Conservation (phyloP, 805 yeast genomes). For the Candida easanensis region DNA sequence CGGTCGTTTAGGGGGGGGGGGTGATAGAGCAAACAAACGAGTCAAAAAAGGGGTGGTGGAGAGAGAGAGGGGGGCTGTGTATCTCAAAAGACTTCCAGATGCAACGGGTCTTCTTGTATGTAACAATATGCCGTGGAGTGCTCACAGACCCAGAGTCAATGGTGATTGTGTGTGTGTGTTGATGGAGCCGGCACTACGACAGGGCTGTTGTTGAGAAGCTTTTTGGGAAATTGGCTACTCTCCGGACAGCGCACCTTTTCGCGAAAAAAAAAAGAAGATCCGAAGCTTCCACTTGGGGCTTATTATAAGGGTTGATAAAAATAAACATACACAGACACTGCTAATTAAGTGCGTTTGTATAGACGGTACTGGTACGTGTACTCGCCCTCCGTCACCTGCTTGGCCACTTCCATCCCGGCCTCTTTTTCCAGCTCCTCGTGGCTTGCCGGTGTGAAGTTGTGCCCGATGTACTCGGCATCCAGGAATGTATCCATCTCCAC, state of each 20-base stretch:
- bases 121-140: neutral
- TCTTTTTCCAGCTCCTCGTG: constrained; percentile 35
- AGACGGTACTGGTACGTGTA: constrained; percentile 58
- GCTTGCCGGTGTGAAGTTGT: constrained; percentile 37
- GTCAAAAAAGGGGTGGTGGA: neutral
- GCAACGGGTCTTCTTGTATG: neutral
- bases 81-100: no score
- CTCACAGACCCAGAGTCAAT: no score
- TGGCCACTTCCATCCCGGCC: constrained; percentile 31
- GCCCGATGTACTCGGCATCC: constrained; percentile 31
- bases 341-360: constrained; percentile 41
- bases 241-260: no score
- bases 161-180: no score
- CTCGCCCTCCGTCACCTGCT: constrained; percentile 42
- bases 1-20: no score
- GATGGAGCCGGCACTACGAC: no score
- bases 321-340: no score
- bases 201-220: no score
- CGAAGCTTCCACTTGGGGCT: neutral
- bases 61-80: no score
- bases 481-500: constrained; percentile 71
- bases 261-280: neutral
- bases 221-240: no score
- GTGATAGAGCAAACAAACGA: no score
- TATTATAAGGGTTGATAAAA: no score